Evolutionary conservation across 225 moss, liverwort and hornwort species (phyloP), one percentile per base, ranked within the genome.

Genomic region (Antitrichia curtipendula): DNA sequence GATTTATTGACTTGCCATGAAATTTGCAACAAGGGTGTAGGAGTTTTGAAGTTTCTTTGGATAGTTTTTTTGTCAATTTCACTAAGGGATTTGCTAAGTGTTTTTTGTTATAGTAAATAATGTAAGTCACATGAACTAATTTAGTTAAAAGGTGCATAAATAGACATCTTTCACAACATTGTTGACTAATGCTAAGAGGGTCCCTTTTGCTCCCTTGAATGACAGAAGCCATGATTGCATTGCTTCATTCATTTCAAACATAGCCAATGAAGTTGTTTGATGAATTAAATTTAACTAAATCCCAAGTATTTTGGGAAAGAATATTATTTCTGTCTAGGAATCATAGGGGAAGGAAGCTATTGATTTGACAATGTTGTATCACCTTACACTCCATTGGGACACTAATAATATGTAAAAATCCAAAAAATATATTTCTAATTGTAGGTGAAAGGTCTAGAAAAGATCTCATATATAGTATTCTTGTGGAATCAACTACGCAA

Each of bases 261-360:
- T 15, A 3, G 16, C 6, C 16, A 43, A 43, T 16, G 8, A 71
- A 43, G 27, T 16, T 43, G 1, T 3, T 9, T 71, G 4, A 71
- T 71, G 43, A 27, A 43, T 27, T 16, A 9, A 43, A 15, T 9
- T n/a, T 41, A 25, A 70, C 0, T 12, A 0, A 70, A 70, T 70
- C 1, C 5, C 8, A 25, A 70, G 12, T 27, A 8, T 70, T 27
- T 0, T 12, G 0, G 3, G 1, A 70, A 27, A 0, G 5, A 70
- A 27, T 27, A 27, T 43, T 8, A 70, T 3, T 41, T 41, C 12
- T 70, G 16, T 7, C 25, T 38, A 38, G 0, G 5, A 27, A 27
- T 71, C 5, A 27, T 71, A 1, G 16, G 2, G 3, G 7, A 71
- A 27, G 5, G 17, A 45, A 72, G 10, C 2, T 45, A 0, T 45